phyloP scores from a whole-genome alignment of 805 yeast genomes.

The Nadsonia fulvescens region DNA sequence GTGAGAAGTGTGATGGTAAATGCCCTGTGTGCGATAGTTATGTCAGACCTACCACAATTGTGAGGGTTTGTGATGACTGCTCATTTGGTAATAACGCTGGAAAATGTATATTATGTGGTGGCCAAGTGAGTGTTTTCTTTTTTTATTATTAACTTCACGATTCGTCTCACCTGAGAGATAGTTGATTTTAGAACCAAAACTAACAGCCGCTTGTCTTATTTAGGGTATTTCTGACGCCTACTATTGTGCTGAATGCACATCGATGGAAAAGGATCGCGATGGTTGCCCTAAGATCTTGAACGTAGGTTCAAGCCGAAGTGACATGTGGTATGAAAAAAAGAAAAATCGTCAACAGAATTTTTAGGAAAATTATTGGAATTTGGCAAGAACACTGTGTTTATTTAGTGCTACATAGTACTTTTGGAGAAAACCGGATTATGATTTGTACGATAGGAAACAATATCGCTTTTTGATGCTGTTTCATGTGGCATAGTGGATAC shows the following conservation, averaged over 20 bases:
- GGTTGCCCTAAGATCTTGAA: constrained; percentile 82
- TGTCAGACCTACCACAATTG: constrained; percentile 52
- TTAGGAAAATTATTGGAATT: too few relatives aligned
- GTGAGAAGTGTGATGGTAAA: constrained; percentile 77
- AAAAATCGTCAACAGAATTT: constrained; percentile 7
- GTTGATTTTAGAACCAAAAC: too few relatives aligned
- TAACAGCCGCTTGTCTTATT: too few relatives aligned
- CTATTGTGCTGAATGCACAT: constrained; percentile 75
- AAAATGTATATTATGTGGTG: constrained; percentile 68
- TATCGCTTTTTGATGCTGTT: too few relatives aligned
- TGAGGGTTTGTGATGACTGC: constrained; percentile 70
- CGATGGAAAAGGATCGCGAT: constrained; percentile 63
- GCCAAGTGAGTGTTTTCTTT: constrained; percentile 11
- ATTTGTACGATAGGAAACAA: too few relatives aligned
- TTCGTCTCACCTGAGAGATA: too few relatives aligned
- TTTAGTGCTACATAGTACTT: too few relatives aligned
- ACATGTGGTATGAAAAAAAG: constrained; percentile 37
- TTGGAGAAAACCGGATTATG: too few relatives aligned
- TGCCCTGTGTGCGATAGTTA: constrained; percentile 83
- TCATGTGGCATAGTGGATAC: too few relatives aligned
- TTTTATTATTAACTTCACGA: too few relatives aligned
- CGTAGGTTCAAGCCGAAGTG: constrained; percentile 60
- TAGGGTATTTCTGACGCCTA: constrained; percentile 52
- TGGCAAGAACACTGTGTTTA: too few relatives aligned
- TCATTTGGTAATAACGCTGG: constrained; percentile 47